Evolutionary conservation across 495 filamentous ascomycete genomes (phyloP).

Genomic region (Hypoxylon subgilvum): DNA sequence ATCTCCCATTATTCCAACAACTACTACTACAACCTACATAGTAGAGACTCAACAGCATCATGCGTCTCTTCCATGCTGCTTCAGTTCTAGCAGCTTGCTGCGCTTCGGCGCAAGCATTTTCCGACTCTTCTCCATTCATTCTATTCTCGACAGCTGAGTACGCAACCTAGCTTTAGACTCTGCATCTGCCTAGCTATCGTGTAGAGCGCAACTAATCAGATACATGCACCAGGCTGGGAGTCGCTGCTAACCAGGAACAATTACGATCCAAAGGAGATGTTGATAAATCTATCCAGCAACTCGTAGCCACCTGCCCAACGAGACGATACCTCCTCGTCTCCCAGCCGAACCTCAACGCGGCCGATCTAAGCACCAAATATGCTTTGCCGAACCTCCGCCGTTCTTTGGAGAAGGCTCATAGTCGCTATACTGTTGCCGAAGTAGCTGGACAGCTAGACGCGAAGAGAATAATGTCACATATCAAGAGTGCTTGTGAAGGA

Average conservation of each 20-base stretch:
- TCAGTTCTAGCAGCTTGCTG: conserved; percentile 67
- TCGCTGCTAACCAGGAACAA: conserved; percentile 38
- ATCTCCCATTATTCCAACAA: too few species aligned
- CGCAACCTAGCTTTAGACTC: conserved; percentile 45
- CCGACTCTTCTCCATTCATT: conserved; percentile 85
- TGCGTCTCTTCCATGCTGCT: conserved; percentile 64
- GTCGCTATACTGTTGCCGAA: conserved; percentile 59
- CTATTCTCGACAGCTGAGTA: conserved; percentile 82
- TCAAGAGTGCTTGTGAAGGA: conserved; percentile 40
- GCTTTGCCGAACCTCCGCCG: conserved; percentile 66
- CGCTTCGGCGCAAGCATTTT: conserved; percentile 70
- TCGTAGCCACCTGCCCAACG: conserved; percentile 72
- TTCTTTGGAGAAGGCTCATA: conserved; percentile 30
- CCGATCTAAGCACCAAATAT: conserved; percentile 62
- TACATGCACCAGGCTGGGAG: conserved; percentile 38
- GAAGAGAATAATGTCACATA: conserved; percentile 43
- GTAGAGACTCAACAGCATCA: conserved; percentile 45
- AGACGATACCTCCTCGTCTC: conserved; percentile 80
- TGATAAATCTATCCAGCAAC: conserved; percentile 45
- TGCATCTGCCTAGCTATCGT: conserved; percentile 1
- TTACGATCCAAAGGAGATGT: conserved; percentile 55
- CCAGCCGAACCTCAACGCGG: conserved; percentile 76
- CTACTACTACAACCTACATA: too few species aligned
- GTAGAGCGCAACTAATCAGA: conserved; percentile 18
- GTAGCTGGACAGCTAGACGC: conserved; percentile 65